Conservation (phyloP, 768 basidiomycete genomes). For the Termitomyces sp. region DNA sequence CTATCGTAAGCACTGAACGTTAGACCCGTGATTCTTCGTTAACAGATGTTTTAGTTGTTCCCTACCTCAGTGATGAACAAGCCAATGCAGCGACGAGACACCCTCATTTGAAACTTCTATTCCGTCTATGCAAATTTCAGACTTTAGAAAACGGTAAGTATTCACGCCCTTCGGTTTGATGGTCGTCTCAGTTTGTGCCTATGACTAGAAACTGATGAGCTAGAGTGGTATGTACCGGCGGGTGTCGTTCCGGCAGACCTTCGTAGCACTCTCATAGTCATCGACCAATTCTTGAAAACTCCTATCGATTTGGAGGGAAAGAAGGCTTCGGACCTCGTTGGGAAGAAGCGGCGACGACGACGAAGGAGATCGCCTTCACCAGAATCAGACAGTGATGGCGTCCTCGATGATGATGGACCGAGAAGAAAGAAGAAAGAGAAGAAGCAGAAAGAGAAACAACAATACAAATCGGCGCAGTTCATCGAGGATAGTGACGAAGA, state of each 20-base stretch:
- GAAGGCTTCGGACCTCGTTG: slow-evolving; percentile 66
- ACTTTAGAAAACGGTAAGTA: slow-evolving; percentile 60
- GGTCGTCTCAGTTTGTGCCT: not conserved
- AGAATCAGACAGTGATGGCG: slow-evolving; percentile 37
- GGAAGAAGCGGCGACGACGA: slow-evolving; percentile 55
- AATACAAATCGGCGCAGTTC: slow-evolving; percentile 86
- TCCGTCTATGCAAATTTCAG: slow-evolving; percentile 73
- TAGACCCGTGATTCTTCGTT: not conserved
- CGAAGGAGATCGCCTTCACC: slow-evolving; percentile 37
- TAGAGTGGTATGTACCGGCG: slow-evolving; percentile 84
- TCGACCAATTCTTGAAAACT: slow-evolving; percentile 76
- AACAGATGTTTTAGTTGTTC: slow-evolving; percentile 49
- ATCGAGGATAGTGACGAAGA: slow-evolving; percentile 90
- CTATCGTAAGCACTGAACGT: slow-evolving; percentile 52
- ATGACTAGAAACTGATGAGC: slow-evolving; percentile 54
- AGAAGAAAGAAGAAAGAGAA: slow-evolving; percentile 57
- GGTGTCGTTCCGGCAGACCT: slow-evolving; percentile 63
- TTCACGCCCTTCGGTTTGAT: not conserved
- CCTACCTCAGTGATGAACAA: slow-evolving; percentile 68
- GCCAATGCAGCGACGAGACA: slow-evolving; percentile 76
- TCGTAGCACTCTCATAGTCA: slow-evolving; percentile 62
- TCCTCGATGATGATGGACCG: slow-evolving; percentile 29
- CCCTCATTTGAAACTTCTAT: slow-evolving; percentile 75
- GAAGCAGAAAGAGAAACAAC: slow-evolving; percentile 50
- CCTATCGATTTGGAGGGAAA: slow-evolving; percentile 82